These are phyloP conservation scores for Aquanectria penicillioides DNA, from an alignment of 2,329 filamentous ascomycete species.

Conservation along the genomic window DNA sequence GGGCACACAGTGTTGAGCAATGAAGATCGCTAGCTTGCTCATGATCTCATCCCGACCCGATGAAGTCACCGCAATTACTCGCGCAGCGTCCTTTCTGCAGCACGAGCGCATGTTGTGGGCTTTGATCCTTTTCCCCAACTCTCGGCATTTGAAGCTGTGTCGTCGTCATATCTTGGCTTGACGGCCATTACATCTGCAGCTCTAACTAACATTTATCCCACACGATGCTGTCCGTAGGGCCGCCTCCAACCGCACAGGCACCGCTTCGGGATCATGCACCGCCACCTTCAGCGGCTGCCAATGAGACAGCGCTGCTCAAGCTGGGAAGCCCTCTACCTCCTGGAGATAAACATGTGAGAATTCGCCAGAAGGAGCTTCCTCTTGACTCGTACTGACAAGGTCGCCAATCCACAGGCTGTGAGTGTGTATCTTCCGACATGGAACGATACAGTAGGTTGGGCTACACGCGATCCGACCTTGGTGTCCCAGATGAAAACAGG, in stretches of 20 bases:
- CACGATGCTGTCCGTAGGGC: not conserved
- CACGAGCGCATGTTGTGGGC: too few relatives aligned
- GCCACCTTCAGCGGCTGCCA: not conserved
- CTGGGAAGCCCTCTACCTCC: slow-evolving; percentile 38
- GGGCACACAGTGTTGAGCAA: not conserved
- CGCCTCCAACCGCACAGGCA: not conserved
- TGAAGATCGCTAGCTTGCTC: not conserved
- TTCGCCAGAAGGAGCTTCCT: not conserved
- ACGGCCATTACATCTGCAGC: not conserved
- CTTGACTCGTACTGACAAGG: not conserved
- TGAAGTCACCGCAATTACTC: too few relatives aligned
- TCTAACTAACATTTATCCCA: not conserved
- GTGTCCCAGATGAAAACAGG: slow-evolving; percentile 37
- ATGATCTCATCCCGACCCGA: too few relatives aligned
- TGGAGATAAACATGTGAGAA: slow-evolving; percentile 41
- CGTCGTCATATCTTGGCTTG: not conserved
- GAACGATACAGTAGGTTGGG: slow-evolving; percentile 40
- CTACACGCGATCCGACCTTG: slow-evolving; percentile 30
- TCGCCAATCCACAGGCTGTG: slow-evolving; percentile 33
- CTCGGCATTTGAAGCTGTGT: not conserved
- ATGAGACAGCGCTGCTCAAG: not conserved
- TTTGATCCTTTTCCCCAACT: too few relatives aligned
- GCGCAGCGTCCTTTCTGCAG: too few relatives aligned
- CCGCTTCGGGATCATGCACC: not conserved
- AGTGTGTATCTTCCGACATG: slow-evolving; percentile 46